Evolutionary conservation across 1,284 basidiomycete species (phyloP).

Genomic region (Apiotrichum porosum): DNA sequence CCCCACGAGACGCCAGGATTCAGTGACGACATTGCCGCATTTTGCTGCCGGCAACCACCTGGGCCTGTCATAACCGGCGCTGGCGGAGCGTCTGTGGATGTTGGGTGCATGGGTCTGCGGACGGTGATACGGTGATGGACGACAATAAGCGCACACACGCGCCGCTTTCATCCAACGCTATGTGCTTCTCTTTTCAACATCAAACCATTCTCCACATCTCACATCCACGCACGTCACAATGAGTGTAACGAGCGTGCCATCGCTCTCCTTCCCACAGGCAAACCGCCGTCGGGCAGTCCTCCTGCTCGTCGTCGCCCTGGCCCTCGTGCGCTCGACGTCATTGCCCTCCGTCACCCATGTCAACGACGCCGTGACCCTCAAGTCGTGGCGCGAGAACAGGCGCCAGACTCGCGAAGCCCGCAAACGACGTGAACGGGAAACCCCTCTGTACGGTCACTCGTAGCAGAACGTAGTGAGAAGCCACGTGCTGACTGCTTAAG

Average conservation of each 20-base stretch:
- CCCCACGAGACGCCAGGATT: too few relatives aligned
- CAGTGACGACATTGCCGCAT: too few relatives aligned
- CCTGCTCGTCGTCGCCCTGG: constrained; percentile 16
- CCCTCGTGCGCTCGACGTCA: constrained; percentile 3
- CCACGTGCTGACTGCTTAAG: constrained; percentile 20
- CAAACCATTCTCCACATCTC: background rate
- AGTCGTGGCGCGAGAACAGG: constrained; percentile 29
- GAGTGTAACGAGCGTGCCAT: constrained; percentile 14
- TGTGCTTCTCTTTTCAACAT: too few relatives aligned
- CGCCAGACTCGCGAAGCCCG: constrained; percentile 23
- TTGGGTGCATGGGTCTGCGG: too few relatives aligned
- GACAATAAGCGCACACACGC: too few relatives aligned
- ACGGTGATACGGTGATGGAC: too few relatives aligned
- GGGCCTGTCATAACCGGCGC: too few relatives aligned
- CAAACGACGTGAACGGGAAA: constrained; percentile 35
- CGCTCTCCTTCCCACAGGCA: constrained; percentile 13
- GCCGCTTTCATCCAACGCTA: too few relatives aligned
- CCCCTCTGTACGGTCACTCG: constrained; percentile 46
- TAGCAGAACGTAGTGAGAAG: too few relatives aligned
- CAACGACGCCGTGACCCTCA: constrained; percentile 20
- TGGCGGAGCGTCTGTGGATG: too few relatives aligned
- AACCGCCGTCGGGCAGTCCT: constrained; percentile 13
- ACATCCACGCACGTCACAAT: background rate
- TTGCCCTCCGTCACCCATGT: constrained; percentile 2
- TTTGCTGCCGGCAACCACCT: too few relatives aligned